phyloP scores from a whole-genome alignment of 805 yeast species.

The Yarrowia porcina region DNA sequence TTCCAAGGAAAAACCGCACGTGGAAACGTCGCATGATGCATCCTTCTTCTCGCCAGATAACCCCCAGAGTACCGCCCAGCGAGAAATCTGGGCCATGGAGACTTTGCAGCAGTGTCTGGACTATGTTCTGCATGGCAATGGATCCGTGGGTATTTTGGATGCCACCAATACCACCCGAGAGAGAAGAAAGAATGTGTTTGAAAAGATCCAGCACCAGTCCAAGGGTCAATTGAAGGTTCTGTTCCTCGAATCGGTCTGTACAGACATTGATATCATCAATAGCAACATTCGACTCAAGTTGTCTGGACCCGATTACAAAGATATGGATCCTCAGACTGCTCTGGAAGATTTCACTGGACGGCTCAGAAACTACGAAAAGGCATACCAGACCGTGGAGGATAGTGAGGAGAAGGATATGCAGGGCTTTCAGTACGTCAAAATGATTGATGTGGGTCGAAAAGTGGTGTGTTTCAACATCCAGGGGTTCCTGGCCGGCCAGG shows the following conservation, averaged over 20 bases:
- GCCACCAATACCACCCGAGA: slow-evolving; percentile 84
- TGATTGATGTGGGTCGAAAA: slow-evolving; percentile 94
- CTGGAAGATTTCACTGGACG: slow-evolving; percentile 78
- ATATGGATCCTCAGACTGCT: slow-evolving; percentile 80
- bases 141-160: slow-evolving; percentile 90
- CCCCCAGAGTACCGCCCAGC: slow-evolving; percentile 53
- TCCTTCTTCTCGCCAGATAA: slow-evolving; percentile 84
- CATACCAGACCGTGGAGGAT: slow-evolving; percentile 87
- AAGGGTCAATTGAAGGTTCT: slow-evolving; percentile 61
- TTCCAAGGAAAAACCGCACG: neutral
- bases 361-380: slow-evolving; percentile 76
- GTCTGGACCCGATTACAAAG: slow-evolving; percentile 87
- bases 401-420: slow-evolving; percentile 62
- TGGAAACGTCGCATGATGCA: slow-evolving; percentile 59
- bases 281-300: slow-evolving; percentile 79
- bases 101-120: slow-evolving; percentile 81
- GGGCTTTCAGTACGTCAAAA: slow-evolving; percentile 80
- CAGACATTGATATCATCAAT: slow-evolving; percentile 73
- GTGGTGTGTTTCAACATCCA: slow-evolving; percentile 88
- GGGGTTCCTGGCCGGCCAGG: slow-evolving; percentile 86
- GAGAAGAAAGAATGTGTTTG: slow-evolving; percentile 62
- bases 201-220: slow-evolving; percentile 41
- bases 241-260: slow-evolving; percentile 83
- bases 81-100: slow-evolving; percentile 94
- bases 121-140: slow-evolving; percentile 73